A percentile compares a stretch with the other conserved stretches of the same genome.
Evolutionary conservation across 768 basidiomycete genomes (phyloP).

Genomic region (Galerina sulciceps): DNA sequence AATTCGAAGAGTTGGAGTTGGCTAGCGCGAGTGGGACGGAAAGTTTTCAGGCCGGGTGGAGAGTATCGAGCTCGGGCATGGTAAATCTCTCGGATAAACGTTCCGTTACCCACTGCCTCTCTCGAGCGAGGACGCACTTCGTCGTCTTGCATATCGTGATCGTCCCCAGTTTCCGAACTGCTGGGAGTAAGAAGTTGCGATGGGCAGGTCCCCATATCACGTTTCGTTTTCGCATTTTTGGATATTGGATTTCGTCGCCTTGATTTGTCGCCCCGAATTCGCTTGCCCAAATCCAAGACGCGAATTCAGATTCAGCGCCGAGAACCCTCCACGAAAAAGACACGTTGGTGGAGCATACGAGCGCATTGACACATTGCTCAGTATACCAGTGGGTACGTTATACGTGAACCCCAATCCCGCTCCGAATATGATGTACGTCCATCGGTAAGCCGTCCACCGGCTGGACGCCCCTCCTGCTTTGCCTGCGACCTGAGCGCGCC

Average conservation of each 20-base stretch:
- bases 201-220: neutral
- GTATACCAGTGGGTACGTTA: conserved; percentile 31
- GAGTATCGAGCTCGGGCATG: conserved; percentile 28
- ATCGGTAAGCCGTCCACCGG: conserved; percentile 42
- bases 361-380: conserved; percentile 24
- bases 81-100: conserved; percentile 31
- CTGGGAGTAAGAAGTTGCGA: neutral
- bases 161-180: neutral
- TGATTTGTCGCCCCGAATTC: too few species aligned
- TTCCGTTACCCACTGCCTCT: conserved; percentile 22
- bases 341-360: conserved; percentile 25
- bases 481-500: conserved; percentile 20
- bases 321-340: conserved; percentile 24
- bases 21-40: conserved; percentile 29
- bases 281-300: conserved; percentile 17
- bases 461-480: conserved; percentile 15
- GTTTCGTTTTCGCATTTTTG: conserved; percentile 11
- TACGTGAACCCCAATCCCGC: conserved; percentile 59
- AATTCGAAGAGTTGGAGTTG: conserved; percentile 8
- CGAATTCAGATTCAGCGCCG: conserved; percentile 15
- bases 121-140: neutral
- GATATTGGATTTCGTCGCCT: neutral
- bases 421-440: conserved; percentile 51
- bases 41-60: conserved; percentile 28
- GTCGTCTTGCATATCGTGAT: neutral